These are phyloP conservation scores for Bimuria novae-zelandiae DNA, from an alignment of 2,329 filamentous ascomycete genomes.

Conservation along the genomic window DNA sequence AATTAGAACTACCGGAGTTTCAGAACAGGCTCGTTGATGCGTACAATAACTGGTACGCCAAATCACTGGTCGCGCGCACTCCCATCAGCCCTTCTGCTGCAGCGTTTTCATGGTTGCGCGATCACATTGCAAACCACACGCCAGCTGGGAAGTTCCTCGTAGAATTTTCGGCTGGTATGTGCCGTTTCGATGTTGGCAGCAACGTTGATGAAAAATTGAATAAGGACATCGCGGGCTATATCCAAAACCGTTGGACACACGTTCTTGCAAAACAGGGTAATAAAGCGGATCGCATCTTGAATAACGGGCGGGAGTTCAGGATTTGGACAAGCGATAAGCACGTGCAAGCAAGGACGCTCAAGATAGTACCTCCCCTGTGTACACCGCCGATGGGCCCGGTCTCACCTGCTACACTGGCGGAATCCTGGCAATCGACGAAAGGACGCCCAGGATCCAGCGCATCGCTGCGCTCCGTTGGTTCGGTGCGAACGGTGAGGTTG, in stretches of 20 bases:
- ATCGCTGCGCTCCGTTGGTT: neutral
- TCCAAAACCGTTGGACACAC: neutral
- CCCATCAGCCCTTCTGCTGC: slow-evolving; percentile 6
- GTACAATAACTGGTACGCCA: slow-evolving; percentile 13
- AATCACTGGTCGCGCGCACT: neutral
- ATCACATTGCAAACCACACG: slow-evolving; percentile 16
- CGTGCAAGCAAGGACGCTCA: neutral
- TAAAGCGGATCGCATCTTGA: neutral
- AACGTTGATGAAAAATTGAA: neutral
- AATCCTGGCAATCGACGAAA: neutral
- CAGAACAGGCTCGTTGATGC: slow-evolving; percentile 19
- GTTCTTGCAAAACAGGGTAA: neutral
- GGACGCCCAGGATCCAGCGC: neutral
- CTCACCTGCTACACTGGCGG: neutral
- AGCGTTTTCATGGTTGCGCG: slow-evolving; percentile 11
- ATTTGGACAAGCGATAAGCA: neutral
- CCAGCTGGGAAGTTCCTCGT: slow-evolving; percentile 21
- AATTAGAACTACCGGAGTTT: slow-evolving; percentile 13
- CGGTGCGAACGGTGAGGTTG: neutral
- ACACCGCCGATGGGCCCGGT: neutral
- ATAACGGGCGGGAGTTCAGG: neutral
- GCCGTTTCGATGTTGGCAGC: slow-evolving; percentile 2
- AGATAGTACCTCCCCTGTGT: neutral
- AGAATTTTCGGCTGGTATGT: slow-evolving; percentile 19
- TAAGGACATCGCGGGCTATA: slow-evolving; percentile 8